Base-by-base conservation (phyloP, 1,284 basidiomycete species). In the Mycosarcoma maydis region DNA sequence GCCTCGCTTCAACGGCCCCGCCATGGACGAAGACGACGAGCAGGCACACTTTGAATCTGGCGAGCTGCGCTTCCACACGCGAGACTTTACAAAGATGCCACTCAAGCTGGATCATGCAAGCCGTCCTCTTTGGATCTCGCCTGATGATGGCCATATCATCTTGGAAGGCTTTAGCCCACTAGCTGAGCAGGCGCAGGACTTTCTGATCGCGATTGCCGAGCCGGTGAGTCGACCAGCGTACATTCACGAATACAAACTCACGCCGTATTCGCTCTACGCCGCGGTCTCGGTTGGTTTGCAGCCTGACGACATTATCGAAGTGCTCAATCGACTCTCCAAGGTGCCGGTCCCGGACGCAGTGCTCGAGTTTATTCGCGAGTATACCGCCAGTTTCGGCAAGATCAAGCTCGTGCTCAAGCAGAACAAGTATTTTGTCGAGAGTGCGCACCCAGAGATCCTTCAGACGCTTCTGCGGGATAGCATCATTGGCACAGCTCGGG, bases 231-330 rank as follows among this genome's bases (percentile, higher is more conserved):
- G 96, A 85, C 96, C 96, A 37, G 90, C 92, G 29, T 92, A 96
- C 83, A 95, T 98, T 67, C 96, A 99, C 84, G 96, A 98, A 86
- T 99, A 98, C 87, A 94, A 96, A 84, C 89, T 99, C 78, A 98
- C 95, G 45, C 90, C 94, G 41, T 96, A 98, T 83, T 97, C 94
- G 22, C 86, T 99, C 24, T 98, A 98, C 83, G 96, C 96, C 49
- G 96, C 96, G 52, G 95, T 99, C 64, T 98, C 94, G 14, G 96
- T 99, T 57, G 96, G 96, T 20, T 85, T 99, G 32, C 92, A 98
- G 82, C 98, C 96, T 4, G 90, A 95, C 79, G 94, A 98, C 82
- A 98, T 98, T 77, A 97, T 98, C 83, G 93, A 94, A 86, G 96
- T 94, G 16, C 73, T 85, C 36, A 84, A 84, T 46, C 75, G 80